Evolutionary conservation across 176 grass and related monocot species (phyloP), one percentile per base, ranked within the genome.

Genomic region (Carex parvula): DNA sequence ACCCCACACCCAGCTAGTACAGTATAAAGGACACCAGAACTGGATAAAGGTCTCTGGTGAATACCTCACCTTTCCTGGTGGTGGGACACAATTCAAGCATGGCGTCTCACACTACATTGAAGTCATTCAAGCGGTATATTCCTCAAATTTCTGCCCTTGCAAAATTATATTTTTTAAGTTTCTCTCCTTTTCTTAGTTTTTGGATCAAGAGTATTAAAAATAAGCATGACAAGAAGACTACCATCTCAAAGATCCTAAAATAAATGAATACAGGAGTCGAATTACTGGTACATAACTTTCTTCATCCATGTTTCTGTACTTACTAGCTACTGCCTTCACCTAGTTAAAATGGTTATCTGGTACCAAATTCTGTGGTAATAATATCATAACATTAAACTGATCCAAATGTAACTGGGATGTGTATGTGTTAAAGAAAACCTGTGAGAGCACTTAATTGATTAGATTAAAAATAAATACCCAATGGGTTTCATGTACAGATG

Each of bases 21-120:
- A 83, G 61, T 90, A 90, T 84, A 97, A 97, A 88, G 92, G 94
- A 15, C 92, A 94, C 61, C 94, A 97, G 64, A 97, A 97, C 69
- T 94, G 94, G 94, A 63, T 94, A 15, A 94, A 94, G 60, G 84
- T 94, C 58, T 89, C 92, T 22, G 92, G 94, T 48, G 94, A 94
- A 37, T 85, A 91, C 55, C 90, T 97, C 7, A 86, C 61, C 16
- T 97, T 97, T 53, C 92, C 92, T 0, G 92, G 94, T 67, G 94
- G 92, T 6, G 94, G 94, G 44, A 97, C 94, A 61, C 94, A 97
- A 46, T 94, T 97, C 89, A 97, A 94, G 62, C 80, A 88, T 53
- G 94, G 92, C 30, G 94, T 90, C 35, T 66, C 90, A 37, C 92
- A 89, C 74, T 94, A 97, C 87, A 94, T 97, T 33, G 94, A 97